Base-by-base conservation (phyloP, 345 rosid genomes). In the Salix arbutifolia region DNA sequence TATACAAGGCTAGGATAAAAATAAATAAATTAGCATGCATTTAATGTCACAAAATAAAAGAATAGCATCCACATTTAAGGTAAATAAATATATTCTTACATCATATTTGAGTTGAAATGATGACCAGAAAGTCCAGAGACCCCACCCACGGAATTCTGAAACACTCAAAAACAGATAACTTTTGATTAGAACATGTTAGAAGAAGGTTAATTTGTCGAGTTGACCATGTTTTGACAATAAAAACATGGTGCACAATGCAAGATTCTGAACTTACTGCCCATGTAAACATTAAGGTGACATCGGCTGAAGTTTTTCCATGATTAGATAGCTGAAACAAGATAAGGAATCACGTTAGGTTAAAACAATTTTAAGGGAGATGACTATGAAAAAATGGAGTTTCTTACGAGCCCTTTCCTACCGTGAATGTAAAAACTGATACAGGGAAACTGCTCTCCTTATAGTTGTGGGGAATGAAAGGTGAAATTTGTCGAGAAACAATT, bases 71-170 rank as follows among this genome's bases (percentile, higher is more conserved):
- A 48, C 28, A 44, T 48, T 52, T 23, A 67, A 31, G 19, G 66
- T 37, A 35, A 72, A 28, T 60, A 46, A 46, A 46, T 23, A 0
- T 62, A 13, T 65, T n/a, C 87, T 81, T 90, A 95, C 99, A 68
- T 83, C 70, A 72, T 79, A 69, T 85, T 90, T 64, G 97, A 87
- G 76, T 95, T 95, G 85, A 75, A 80, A 84, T 95, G 99, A 48
- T 84, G 86, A 82, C 97, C 97, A 72, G 98, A 89, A 82, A 86
- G 85, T 82, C 87, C 98, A 68, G 99, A 95, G 72, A 38, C 86
- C 70, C 99, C 99, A 70, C 99, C 99, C 69, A 91, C 90, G 40
- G 98, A 95, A 84, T 95, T 95, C 99, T 95, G 85, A 61, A n/a
- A 23, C 50, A 17, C 10, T 67, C 38, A 35, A 33, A 37, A 75